Percentiles rank a stretch among this genome's conserved stretches.
phyloP scores from a whole-genome alignment of 495 filamentous ascomycete species.

The Penicillium egyptiacum region DNA sequence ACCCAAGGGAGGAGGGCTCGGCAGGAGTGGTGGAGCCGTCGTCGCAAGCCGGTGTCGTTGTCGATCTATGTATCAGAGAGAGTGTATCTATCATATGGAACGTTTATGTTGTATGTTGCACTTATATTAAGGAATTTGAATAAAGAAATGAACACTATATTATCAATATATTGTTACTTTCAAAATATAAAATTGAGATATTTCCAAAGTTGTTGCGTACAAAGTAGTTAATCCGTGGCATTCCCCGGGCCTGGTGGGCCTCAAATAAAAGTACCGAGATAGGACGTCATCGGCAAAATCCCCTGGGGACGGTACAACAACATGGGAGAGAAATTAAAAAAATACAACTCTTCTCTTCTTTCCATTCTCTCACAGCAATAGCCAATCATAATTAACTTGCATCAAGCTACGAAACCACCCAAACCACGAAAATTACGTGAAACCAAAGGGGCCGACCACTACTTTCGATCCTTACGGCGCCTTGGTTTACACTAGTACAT shows the following conservation, averaged over 20 bases:
- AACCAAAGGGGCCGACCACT: conserved; percentile 18
- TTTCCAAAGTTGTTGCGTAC: background rate
- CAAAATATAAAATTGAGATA: no score
- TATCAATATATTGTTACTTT: no score
- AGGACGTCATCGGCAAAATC: conserved; percentile 1
- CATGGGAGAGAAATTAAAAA: conserved; percentile 2
- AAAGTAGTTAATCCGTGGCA: background rate
- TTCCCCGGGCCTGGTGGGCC: conserved; percentile 13
- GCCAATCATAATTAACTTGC: conserved; percentile 13
- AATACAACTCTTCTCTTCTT: conserved; percentile 1
- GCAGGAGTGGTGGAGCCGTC: conserved; percentile 26
- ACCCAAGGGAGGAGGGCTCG: conserved; percentile 17
- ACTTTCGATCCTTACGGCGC: conserved; percentile 11
- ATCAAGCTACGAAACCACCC: background rate
- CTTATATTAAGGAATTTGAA: background rate
- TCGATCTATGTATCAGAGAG: conserved; percentile 11
- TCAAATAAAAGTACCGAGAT: conserved; percentile 10
- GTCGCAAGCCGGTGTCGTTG: conserved; percentile 23
- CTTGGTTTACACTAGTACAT: conserved; percentile 22
- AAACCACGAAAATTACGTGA: conserved; percentile 25
- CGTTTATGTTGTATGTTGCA: no score
- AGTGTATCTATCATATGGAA: background rate
- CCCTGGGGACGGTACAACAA: conserved; percentile 5
- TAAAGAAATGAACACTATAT: no score
- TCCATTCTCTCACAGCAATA: background rate